Evolutionary conservation across 2,329 filamentous ascomycete genomes (phyloP), one percentile per base, ranked within the genome.

Genomic region (Cladobotryum mycophilum): DNA sequence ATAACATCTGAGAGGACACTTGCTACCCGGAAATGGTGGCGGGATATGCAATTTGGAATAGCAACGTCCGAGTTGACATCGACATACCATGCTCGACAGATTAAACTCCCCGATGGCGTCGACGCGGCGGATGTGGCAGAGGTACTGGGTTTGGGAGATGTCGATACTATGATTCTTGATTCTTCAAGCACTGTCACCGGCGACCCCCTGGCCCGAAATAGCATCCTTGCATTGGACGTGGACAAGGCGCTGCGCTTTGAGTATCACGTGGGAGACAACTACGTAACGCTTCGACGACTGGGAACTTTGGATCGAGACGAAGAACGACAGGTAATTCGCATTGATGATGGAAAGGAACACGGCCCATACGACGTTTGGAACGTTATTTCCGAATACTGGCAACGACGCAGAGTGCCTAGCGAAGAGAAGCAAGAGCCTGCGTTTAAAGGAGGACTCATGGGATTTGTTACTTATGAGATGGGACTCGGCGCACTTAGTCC

Each of bases 381-480:
- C 34, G 59, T 80, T 37, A 60, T 81, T 11, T 72, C 76, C 0
- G 69, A 71, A 5, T 77, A 77, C 43, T 65, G 68, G 59, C 59
- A 66, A 38, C 56, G 54, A 5, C 56, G 69, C 35, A 63, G 45
- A 38, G 53, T 65, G 8, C 34, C 56, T 0, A 44, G 49, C 8
- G 35, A 58, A 7, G 52, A 44, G 14, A 51, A 50, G 9, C 50
- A 60, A 4, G 56, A 60, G 4, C 58, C 61, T 0, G 79, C 87
- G 0, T 96, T 95, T 63, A 82, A 88, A 67, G 90, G 89, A 47
- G 90, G 90, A 0, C 84, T 95, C 53, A 81, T 95, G 69, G 90
- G 90, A 0, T 95, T 86, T 60, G 78, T 89, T 46, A 89, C 88
- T 0, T 95, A 96, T 54, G 90, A 96, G 65, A 81, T 90, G 63